phyloP scores from a whole-genome alignment of 169 alveolate genomes.

The Cryptosporidium canis region DNA sequence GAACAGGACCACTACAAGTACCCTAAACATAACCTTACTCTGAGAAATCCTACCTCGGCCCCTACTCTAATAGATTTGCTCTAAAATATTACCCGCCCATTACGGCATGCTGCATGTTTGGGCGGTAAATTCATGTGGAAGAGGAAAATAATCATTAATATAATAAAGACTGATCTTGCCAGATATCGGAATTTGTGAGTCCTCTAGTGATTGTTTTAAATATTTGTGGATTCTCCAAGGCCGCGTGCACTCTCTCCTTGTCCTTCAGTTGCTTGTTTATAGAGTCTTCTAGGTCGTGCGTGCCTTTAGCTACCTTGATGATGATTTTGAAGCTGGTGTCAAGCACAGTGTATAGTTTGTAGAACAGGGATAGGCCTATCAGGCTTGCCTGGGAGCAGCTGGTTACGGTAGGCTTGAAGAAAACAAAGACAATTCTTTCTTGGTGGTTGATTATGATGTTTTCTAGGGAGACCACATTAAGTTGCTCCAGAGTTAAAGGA shows the following conservation, averaged over 20 bases:
- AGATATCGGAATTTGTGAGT: conserved; percentile 48
- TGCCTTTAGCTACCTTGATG: conserved; percentile 82
- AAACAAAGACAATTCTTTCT: conserved; percentile 82
- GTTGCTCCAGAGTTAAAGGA: conserved; percentile 95
- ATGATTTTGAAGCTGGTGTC: conserved; percentile 86
- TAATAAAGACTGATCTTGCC: conserved; percentile 33
- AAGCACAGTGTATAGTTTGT: conserved; percentile 90
- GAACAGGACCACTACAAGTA: too few relatives aligned
- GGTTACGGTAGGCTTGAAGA: conserved; percentile 97
- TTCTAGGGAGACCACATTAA: conserved; percentile 90
- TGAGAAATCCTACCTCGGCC: not conserved
- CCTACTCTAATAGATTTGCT: not conserved
- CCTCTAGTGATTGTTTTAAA: conserved; percentile 81
- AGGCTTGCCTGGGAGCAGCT: conserved; percentile 95
- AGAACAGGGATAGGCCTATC: conserved; percentile 94
- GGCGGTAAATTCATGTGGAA: conserved; percentile 13
- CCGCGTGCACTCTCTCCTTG: conserved; percentile 97
- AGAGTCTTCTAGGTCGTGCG: conserved; percentile 89
- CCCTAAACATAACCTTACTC: too few relatives aligned
- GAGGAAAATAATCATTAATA: not conserved
- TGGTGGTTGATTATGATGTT: conserved; percentile 86
- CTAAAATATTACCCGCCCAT: not conserved
- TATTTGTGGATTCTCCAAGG: conserved; percentile 90
- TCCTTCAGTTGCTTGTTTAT: conserved; percentile 94
- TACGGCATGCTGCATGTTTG: conserved; percentile 7